Percentiles rank a stretch among this genome's conserved stretches.
Evolutionary conservation across 306 rosid genomes (phyloP).

Genomic region (Vigna hirtella): DNA sequence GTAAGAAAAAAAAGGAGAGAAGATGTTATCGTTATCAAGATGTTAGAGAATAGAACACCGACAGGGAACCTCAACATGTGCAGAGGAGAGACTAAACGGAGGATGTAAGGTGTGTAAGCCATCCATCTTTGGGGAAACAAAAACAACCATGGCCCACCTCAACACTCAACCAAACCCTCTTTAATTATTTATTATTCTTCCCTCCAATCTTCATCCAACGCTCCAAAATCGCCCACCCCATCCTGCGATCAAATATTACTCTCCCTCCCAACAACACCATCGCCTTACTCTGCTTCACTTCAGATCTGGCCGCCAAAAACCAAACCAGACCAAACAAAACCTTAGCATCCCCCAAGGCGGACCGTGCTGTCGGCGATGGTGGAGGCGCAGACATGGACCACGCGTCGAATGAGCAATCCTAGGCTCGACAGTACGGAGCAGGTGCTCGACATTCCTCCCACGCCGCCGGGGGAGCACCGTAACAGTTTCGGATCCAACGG

Average conservation of each 20-base stretch:
- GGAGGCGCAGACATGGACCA: slow-evolving; percentile 93
- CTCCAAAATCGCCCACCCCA: neutral
- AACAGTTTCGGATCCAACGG: slow-evolving; percentile 46
- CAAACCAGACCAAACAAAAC: too few species aligned
- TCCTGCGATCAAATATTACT: neutral
- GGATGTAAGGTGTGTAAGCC: neutral
- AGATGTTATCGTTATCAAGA: too few species aligned
- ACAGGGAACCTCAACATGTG: too few species aligned
- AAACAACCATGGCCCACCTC: neutral
- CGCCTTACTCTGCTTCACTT: neutral
- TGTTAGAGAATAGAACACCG: too few species aligned
- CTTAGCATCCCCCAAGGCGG: neutral
- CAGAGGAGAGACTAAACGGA: too few species aligned
- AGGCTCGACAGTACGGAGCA: slow-evolving; percentile 58
- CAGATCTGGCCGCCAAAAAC: neutral
- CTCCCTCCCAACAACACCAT: neutral
- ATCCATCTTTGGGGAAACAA: neutral
- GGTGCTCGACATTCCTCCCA: slow-evolving; percentile 72
- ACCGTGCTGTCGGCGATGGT: slow-evolving; percentile 51
- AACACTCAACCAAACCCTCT: neutral
- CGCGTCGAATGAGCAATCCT: slow-evolving; percentile 91
- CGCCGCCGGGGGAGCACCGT: slow-evolving; percentile 69
- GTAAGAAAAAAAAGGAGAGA: too few species aligned
- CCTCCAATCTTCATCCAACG: neutral
- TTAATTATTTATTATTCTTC: neutral